phyloP scores from a whole-genome alignment of 78 protist genomes.

The Polysphondylium violaceum region DNA sequence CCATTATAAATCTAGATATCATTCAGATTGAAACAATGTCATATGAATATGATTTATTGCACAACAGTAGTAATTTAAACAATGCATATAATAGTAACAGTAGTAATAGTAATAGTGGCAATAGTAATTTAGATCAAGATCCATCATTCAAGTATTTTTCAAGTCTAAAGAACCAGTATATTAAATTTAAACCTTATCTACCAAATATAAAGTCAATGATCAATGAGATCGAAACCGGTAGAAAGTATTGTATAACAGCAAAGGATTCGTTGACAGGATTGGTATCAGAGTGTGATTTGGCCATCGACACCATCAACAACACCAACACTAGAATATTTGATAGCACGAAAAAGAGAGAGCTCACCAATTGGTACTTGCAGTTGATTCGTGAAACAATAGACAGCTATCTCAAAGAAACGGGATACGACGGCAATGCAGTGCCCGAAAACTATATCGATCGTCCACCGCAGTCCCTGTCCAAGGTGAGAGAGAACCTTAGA shows the following conservation, averaged over 20 bases:
- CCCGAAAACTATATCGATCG: conserved; percentile 61
- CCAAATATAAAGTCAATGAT: conserved; percentile 27
- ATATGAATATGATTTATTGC: background rate
- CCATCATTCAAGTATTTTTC: background rate
- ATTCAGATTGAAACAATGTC: background rate
- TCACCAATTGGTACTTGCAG: conserved; percentile 45
- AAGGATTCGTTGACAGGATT: conserved; percentile 17
- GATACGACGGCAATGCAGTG: conserved; percentile 17
- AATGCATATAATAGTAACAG: background rate
- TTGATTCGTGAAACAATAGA: conserved; percentile 35
- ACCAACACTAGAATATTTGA: background rate
- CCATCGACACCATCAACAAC: conserved; percentile 7
- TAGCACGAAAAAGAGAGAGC: conserved; percentile 57
- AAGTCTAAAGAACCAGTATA: conserved; percentile 27
- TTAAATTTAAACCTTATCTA: conserved; percentile 55
- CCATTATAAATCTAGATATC: background rate
- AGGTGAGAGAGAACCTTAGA: conserved; percentile 59
- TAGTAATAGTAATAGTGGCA: background rate
- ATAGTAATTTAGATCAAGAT: background rate
- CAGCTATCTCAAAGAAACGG: conserved; percentile 3
- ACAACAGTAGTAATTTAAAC: background rate
- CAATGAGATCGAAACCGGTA: conserved; percentile 37
- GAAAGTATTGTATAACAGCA: conserved; percentile 12
- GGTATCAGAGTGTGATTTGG: conserved; percentile 32
- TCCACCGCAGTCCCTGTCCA: conserved; percentile 38